Evolutionary conservation across 2,329 filamentous ascomycete genomes (phyloP), one percentile per base, ranked within the genome.

Genomic region (Talaromyces verruculosus): DNA sequence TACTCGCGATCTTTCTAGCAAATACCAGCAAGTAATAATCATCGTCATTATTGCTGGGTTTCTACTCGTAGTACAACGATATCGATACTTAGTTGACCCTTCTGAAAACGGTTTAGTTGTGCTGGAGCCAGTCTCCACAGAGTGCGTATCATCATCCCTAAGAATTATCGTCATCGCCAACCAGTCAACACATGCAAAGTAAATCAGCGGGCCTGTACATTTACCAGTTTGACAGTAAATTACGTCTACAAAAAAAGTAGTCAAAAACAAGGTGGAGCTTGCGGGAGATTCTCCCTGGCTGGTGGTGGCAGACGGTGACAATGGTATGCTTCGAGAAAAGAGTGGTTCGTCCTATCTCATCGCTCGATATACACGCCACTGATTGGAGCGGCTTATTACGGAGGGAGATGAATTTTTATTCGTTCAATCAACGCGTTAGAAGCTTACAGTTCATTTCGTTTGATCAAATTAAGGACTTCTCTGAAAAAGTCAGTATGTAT

Each of bases 111-210:
- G 65, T 63, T 47, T 70, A 73, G 70, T 70, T 68, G 57, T 60
- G 22, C 57, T 68, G 59, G 35, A 47, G 55, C 55, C 65, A 28
- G 17, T 71, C 68, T 75, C 75, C 74, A 76, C 73, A 58, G 51
- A 63, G 41, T 65, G 69, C 68, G 71, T 71, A 72, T 70, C 72
- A 72, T 74, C 68, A 74, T 77, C 70, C 75, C 75, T 77, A 73
- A 69, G 72, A 75, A 78, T 78, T 77, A 72, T 77, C 77, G 76
- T 78, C 72, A 73, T 74, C 67, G 68, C 55, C 70, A 58, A 67
- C 67, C 63, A 67, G 47, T 53, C 28, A 53, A 17, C 28, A 33
- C 25, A 53, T 30, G 49, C 49, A 53, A 19, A 53, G 49, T 53
- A 30, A 33, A 53, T 33, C 67, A 63, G 55, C 65, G 35, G 37